A percentile compares a stretch with the other conserved stretches of the same genome.
These are phyloP conservation scores for Carpinus fangiana DNA, from an alignment of 306 rosid species.

Conservation along the genomic window DNA sequence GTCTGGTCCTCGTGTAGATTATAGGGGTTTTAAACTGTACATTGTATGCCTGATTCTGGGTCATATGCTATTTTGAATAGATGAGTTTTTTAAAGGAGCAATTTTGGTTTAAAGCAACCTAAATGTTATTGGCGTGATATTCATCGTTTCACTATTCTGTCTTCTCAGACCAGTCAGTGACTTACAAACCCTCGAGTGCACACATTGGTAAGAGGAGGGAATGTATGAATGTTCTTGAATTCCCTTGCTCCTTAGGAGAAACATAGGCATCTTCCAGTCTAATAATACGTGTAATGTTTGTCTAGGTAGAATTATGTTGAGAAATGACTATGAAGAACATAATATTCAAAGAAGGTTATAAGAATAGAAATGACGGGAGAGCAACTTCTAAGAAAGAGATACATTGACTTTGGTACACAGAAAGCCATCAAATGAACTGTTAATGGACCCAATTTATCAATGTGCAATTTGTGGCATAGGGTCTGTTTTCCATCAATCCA, in stretches of 20 bases:
- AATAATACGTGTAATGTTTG: neutral
- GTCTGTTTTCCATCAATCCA: neutral
- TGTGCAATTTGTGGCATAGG: neutral
- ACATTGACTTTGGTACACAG: too few species aligned
- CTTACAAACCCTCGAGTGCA: neutral
- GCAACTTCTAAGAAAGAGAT: neutral
- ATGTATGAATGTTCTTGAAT: neutral
- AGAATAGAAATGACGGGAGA: neutral
- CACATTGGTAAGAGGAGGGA: neutral
- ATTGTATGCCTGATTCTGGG: neutral
- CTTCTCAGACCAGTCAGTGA: neutral
- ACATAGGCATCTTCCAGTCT: neutral
- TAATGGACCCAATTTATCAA: neutral
- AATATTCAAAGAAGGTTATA: neutral
- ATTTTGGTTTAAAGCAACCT: neutral
- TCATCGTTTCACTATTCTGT: neutral
- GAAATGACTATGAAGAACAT: neutral
- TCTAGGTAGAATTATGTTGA: neutral
- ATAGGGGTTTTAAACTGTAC: neutral
- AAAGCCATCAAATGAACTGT: neutral
- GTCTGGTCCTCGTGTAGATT: neutral
- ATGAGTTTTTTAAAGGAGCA: neutral
- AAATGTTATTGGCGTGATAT: neutral
- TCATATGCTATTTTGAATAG: neutral
- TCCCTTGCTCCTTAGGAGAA: neutral